Evolutionary conservation across 495 filamentous ascomycete species (phyloP).

Genomic region (Aspergillus cristatus): DNA sequence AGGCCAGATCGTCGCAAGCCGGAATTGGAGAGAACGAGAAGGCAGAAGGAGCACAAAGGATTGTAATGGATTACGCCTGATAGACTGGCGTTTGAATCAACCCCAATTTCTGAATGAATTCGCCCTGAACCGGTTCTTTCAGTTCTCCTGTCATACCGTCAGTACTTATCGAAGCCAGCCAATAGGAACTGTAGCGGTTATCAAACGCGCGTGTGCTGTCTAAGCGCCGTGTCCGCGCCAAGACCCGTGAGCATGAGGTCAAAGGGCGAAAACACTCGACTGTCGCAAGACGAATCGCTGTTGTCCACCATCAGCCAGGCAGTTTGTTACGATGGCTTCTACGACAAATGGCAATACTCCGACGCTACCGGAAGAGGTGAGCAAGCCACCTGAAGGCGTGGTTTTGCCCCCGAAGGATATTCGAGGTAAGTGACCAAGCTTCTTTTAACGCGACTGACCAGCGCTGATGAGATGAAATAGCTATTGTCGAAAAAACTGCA

Average conservation of each 20-base stretch:
- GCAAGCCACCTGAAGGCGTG: constrained; percentile 71
- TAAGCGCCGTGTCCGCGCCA: not conserved
- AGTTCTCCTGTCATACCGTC: not conserved
- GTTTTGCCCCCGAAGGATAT: constrained; percentile 81
- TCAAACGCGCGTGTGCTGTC: constrained; percentile 2
- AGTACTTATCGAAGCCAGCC: not conserved
- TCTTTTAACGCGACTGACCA: constrained; percentile 1
- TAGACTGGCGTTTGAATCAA: too few relatives aligned
- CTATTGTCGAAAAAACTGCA: constrained; percentile 90
- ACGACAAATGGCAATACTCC: constrained; percentile 50
- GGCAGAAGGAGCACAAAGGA: too few relatives aligned
- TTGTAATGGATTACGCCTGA: too few relatives aligned
- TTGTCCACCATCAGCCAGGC: constrained; percentile 1
- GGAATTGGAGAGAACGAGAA: constrained; percentile 12
- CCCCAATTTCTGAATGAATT: too few relatives aligned
- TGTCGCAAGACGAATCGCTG: not conserved
- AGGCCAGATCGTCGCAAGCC: constrained; percentile 26
- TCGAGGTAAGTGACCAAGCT: constrained; percentile 39
- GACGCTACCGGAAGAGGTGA: constrained; percentile 40
- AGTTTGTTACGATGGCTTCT: constrained; percentile 36
- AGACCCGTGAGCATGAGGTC: constrained; percentile 1
- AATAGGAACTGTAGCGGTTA: not conserved
- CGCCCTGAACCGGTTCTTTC: too few relatives aligned
- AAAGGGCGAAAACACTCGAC: not conserved
- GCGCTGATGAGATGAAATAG: constrained; percentile 20